Conservation (phyloP, 75 land plant species). For the Isoetes taiwanensis region DNA sequence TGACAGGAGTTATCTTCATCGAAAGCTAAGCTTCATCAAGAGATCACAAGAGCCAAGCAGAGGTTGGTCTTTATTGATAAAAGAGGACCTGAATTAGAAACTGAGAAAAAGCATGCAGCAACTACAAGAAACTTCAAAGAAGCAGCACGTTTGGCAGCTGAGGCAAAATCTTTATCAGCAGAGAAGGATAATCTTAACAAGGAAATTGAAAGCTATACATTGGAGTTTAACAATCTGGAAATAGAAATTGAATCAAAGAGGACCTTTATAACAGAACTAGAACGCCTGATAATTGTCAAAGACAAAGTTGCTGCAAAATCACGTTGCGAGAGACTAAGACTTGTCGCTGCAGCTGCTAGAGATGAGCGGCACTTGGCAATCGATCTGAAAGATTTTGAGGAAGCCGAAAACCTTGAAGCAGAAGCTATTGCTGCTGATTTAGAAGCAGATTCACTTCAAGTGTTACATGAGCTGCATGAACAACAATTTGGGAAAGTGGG, state of each 20-base stretch:
- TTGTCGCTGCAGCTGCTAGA: constrained; percentile 48
- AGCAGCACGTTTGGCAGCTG: constrained; percentile 65
- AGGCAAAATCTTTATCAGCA: constrained; percentile 46
- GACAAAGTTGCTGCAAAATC: constrained; percentile 57
- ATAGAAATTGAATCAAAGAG: constrained; percentile 22
- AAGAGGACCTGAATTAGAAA: constrained; percentile 64
- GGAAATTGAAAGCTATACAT: constrained; percentile 22
- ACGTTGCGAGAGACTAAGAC: constrained; percentile 41
- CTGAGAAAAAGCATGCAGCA: constrained; percentile 81
- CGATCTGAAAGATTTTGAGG: constrained; percentile 54
- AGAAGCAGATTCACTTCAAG: constrained; percentile 47
- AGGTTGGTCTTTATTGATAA: constrained; percentile 46
- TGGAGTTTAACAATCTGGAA: constrained; percentile 35
- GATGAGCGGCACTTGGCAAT: constrained; percentile 59
- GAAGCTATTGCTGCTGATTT: constrained; percentile 65
- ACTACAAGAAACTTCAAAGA: constrained; percentile 78
- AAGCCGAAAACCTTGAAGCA: constrained; percentile 40
- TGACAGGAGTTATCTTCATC: constrained; percentile 46
- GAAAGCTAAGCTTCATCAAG: constrained; percentile 46
- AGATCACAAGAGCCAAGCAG: constrained; percentile 41
- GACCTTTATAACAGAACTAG: constrained; percentile 28
- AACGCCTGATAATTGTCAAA: constrained; percentile 28
- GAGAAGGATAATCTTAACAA: constrained; percentile 33
- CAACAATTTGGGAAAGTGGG: no score
- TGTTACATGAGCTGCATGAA: no score